Evolutionary conservation across 768 basidiomycete species (phyloP).

Genomic region (Tremella fuciformis): DNA sequence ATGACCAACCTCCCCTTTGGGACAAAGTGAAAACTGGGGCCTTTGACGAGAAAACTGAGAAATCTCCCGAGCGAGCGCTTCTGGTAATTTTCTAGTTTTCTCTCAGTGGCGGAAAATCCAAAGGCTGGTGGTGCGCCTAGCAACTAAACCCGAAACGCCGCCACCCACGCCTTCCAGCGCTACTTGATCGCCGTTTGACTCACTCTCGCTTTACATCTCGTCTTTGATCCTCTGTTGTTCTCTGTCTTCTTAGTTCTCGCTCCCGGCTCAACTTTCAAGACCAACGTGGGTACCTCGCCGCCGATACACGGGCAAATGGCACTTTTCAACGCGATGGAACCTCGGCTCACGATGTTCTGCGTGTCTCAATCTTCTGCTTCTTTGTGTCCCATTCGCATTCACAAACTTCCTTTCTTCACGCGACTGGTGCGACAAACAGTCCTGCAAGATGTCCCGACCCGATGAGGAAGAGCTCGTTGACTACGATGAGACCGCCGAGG

Average conservation of each 20-base stretch:
- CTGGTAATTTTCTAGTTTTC: too few relatives aligned
- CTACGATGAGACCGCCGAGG: conserved; percentile 52
- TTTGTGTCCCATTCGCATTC: not conserved
- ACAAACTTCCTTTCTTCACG: conserved; percentile 4
- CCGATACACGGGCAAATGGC: conserved; percentile 4
- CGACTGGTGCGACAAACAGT: conserved; percentile 5
- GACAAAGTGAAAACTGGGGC: too few relatives aligned
- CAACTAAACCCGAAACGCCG: conserved; percentile 11
- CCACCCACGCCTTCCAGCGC: not conserved
- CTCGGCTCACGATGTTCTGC: conserved; percentile 27
- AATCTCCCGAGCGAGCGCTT: too few relatives aligned
- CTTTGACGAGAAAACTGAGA: too few relatives aligned
- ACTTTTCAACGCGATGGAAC: conserved; percentile 14
- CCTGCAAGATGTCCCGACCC: conserved; percentile 45
- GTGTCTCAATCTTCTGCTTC: conserved; percentile 5
- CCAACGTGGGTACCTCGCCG: conserved; percentile 20
- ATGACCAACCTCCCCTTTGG: too few relatives aligned
- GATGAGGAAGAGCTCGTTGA: conserved; percentile 53
- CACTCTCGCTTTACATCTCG: not conserved
- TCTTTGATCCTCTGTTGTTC: conserved; percentile 7
- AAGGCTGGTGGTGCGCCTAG: too few relatives aligned
- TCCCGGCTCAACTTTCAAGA: conserved; percentile 4
- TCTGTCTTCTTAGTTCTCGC: not conserved
- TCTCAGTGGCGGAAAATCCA: too few relatives aligned
- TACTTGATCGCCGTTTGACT: not conserved